These are phyloP conservation scores for Davidsoniella eucalypti DNA, from an alignment of 2,329 filamentous ascomycete genomes.

Conservation along the genomic window DNA sequence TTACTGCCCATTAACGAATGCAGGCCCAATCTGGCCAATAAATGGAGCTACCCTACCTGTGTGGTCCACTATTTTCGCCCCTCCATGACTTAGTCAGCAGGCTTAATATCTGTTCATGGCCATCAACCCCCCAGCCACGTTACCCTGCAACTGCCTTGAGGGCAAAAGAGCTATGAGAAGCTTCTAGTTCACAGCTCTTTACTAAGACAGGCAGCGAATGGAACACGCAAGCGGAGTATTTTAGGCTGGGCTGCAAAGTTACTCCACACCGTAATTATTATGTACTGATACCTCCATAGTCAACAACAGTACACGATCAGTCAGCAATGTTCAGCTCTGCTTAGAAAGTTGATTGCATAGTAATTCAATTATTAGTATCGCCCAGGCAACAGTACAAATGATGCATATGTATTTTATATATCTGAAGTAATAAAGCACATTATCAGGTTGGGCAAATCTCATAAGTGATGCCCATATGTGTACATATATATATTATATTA, in stretches of 20 bases:
- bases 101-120: not conserved
- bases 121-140: slow-evolving; percentile 5
- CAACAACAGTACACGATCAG: too few relatives aligned
- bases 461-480: too few relatives aligned
- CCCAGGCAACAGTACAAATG: too few relatives aligned
- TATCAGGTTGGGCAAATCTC: too few relatives aligned
- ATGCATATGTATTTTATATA: too few relatives aligned
- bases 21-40: not conserved
- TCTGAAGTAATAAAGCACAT: too few relatives aligned
- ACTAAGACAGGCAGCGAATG: slow-evolving; percentile 6
- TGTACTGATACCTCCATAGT: not conserved
- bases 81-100: slow-evolving; percentile 10
- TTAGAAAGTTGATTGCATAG: too few relatives aligned
- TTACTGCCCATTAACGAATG: too few relatives aligned
- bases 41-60: not conserved
- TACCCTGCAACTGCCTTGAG: not conserved
- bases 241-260: not conserved
- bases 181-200: slow-evolving; percentile 5
- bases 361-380: too few relatives aligned
- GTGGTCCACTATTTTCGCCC: slow-evolving; percentile 8
- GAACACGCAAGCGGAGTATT: slow-evolving; percentile 9
- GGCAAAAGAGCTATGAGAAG: slow-evolving; percentile 8
- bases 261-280: not conserved
- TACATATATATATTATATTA: too few relatives aligned
- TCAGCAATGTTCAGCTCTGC: too few relatives aligned